Percentiles rank a stretch among this genome's conserved stretches.
phyloP scores from a whole-genome alignment of 2,329 filamentous ascomycete genomes.

The Lizonia empirigonia region DNA sequence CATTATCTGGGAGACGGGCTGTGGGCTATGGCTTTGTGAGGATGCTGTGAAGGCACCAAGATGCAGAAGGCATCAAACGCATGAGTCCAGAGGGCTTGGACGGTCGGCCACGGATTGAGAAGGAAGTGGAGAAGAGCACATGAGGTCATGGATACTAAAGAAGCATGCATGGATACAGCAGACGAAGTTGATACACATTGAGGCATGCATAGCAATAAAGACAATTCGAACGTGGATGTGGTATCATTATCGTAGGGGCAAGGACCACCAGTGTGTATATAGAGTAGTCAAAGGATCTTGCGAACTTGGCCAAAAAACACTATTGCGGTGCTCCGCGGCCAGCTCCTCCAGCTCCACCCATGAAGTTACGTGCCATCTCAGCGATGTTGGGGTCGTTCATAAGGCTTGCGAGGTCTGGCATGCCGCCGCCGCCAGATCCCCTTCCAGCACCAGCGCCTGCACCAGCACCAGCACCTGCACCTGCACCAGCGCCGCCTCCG shows the following conservation, averaged over 20 bases:
- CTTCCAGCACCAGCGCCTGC: conserved; percentile 64
- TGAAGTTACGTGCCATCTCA: conserved; percentile 78
- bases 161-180: neutral
- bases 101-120: neutral
- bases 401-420: conserved; percentile 83
- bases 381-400: conserved; percentile 94
- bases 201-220: neutral
- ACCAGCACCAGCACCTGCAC: conserved; percentile 65
- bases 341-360: conserved; percentile 57
- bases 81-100: neutral
- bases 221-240: conserved; percentile 21
- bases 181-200: neutral
- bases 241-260: conserved; percentile 32
- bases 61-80: neutral
- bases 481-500: conserved; percentile 54
- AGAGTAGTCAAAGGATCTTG: neutral
- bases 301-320: conserved; percentile 1
- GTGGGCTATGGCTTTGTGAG: conserved; percentile 70
- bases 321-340: conserved; percentile 32
- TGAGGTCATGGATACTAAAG: neutral
- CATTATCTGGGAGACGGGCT: conserved; percentile 94
- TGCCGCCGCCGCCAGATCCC: conserved; percentile 72
- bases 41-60: conserved; percentile 18
- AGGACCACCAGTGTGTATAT: conserved; percentile 5
- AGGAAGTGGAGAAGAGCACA: neutral